phyloP scores from a whole-genome alignment of 1,139 yeast species.

The Yamadazyma atmosphaerica region DNA sequence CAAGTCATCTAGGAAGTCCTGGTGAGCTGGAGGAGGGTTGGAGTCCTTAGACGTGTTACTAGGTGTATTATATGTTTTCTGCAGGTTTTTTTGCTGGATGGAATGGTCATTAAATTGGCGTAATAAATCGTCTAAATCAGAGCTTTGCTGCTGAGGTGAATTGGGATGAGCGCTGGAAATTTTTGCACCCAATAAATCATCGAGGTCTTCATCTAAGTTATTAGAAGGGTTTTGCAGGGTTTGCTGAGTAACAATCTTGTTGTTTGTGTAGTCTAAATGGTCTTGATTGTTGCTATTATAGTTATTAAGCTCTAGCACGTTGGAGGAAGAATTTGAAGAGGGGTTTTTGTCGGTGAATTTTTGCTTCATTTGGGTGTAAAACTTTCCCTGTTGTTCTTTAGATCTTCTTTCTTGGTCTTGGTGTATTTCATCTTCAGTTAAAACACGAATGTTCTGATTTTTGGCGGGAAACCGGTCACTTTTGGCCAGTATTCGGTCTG shows the following conservation, averaged over 20 bases:
- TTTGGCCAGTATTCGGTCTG: slow-evolving; percentile 6
- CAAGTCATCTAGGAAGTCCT: slow-evolving; percentile 23
- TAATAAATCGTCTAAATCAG: too few relatives aligned
- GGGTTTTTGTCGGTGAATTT: slow-evolving; percentile 23
- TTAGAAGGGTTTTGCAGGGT: slow-evolving; percentile 1
- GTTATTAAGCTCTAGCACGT: slow-evolving; percentile 42
- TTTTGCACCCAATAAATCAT: slow-evolving; percentile 13
- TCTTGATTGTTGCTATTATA: slow-evolving; percentile 23
- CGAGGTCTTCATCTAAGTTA: slow-evolving; percentile 18
- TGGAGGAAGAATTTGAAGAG: slow-evolving; percentile 10
- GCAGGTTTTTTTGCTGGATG: too few relatives aligned
- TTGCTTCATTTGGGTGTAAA: slow-evolving; percentile 30
- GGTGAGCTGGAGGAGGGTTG: slow-evolving; percentile 8
- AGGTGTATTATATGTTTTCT: too few relatives aligned
- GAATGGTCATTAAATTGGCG: too few relatives aligned
- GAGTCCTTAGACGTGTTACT: too few relatives aligned
- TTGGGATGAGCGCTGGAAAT: neutral
- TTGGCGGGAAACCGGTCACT: too few relatives aligned
- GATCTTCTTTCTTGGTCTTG: slow-evolving; percentile 25
- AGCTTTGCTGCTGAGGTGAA: too few relatives aligned
- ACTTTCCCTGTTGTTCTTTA: slow-evolving; percentile 26
- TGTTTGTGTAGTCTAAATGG: slow-evolving; percentile 30
- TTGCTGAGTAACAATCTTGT: slow-evolving; percentile 17
- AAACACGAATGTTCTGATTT: slow-evolving; percentile 12
- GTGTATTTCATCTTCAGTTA: slow-evolving; percentile 30